Evolutionary conservation across 768 basidiomycete species (phyloP), one percentile per base, ranked within the genome.

Genomic region (Lactifluus piperatus): DNA sequence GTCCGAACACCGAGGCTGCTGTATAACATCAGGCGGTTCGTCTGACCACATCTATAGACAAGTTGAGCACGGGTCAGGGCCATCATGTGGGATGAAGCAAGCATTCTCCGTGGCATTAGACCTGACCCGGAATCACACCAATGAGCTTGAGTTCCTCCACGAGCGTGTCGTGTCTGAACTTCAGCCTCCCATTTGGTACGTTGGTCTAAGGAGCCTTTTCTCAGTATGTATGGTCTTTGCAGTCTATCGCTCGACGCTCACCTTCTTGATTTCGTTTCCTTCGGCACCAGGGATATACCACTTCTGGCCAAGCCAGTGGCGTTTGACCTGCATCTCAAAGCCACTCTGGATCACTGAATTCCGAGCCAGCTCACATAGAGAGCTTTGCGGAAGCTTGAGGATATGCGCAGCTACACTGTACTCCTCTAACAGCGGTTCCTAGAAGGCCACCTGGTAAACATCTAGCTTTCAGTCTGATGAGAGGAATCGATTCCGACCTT

Each of bases 331-430:
- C 94, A 97, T 98, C 73, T 99, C 97, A 70, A 97, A 98, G 1
- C 97, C 97, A 67, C 91, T 93, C 70, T 98, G 97, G 47, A 88
- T 77, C 32, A 98, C 97, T 0, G 93, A 95, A 74, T 99, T 99
- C 44, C 97, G 85, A n/a, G 97, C 97, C 11, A 99, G 81, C 72
- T 99, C 97, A 13, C 94, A 97, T 58, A 99, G 76, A 0, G 91
- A 93, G 64, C 88, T 90, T 70, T 92, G 95, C 0, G 95, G 91
- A 52, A 98, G 74, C 73, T 97, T 98, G 74, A 97, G 97, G 59
- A 99, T 98, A 86, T 97, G 67, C 45, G 97, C 94, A 0, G 97
- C 97, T 10, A 98, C 95, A 48, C 91, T 94, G 69, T 98, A 99
- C 69, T 99, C 97, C 68, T 99, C 97, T 57, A 97, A 73, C 14